phyloP scores from a whole-genome alignment of 1,139 yeast genomes.

The Pichia sp. region DNA sequence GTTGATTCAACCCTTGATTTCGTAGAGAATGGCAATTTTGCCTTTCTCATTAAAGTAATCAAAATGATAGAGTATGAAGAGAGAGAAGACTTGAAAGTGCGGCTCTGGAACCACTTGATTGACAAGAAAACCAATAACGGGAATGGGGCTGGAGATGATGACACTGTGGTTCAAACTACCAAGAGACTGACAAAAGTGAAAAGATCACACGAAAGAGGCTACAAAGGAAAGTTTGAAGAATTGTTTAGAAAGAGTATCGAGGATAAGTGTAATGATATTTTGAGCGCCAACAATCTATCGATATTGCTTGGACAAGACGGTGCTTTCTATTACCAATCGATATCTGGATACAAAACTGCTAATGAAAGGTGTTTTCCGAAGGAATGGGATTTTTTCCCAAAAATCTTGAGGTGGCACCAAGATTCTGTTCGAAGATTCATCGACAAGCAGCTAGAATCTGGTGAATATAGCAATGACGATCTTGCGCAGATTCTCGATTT shows the following conservation, averaged over 20 bases:
- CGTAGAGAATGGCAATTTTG: conserved; percentile 38
- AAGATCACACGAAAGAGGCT: conserved; percentile 42
- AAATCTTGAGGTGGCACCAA: conserved; percentile 63
- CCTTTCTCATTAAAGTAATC: conserved; percentile 63
- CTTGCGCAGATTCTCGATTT: conserved; percentile 41
- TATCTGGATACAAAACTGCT: conserved; percentile 55
- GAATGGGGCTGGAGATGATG: background rate
- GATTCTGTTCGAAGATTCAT: conserved; percentile 55
- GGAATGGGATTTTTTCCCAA: conserved; percentile 65
- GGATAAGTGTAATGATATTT: conserved; percentile 33
- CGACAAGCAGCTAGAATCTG: conserved; percentile 29
- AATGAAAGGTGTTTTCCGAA: conserved; percentile 51
- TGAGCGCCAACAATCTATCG: conserved; percentile 34
- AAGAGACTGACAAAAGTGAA: conserved; percentile 17
- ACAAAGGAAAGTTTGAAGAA: conserved; percentile 56
- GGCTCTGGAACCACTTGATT: conserved; percentile 36
- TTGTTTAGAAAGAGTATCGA: conserved; percentile 54
- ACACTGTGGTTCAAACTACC: conserved; percentile 22
- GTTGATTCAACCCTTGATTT: conserved; percentile 27
- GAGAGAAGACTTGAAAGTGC: conserved; percentile 61
- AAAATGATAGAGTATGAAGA: conserved; percentile 78
- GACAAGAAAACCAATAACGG: conserved; percentile 5
- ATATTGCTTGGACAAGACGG: conserved; percentile 63
- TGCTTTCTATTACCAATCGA: conserved; percentile 75
- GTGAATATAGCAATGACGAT: conserved; percentile 14